Evolutionary conservation across 148 eudicot species (phyloP).

Genomic region (Camellia lanceoleosa): DNA sequence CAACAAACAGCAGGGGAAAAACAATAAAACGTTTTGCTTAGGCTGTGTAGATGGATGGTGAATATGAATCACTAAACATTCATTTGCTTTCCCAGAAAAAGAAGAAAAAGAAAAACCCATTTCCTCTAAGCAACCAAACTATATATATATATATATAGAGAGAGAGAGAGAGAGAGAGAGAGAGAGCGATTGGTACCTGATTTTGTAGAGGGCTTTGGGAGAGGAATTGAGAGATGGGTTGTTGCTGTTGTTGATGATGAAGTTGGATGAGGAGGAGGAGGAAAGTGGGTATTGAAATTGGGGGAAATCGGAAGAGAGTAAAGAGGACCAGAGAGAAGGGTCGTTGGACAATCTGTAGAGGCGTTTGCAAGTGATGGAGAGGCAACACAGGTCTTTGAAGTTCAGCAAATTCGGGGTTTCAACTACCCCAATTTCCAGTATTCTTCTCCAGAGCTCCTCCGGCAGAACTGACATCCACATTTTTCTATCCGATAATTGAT

Average conservation of each 20-base stretch:
- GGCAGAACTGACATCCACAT: constrained; percentile 40
- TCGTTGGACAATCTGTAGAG: constrained; percentile 55
- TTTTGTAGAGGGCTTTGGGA: constrained; percentile 44
- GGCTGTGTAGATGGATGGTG: background rate
- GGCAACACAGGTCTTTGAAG: constrained; percentile 63
- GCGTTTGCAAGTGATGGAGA: constrained; percentile 59
- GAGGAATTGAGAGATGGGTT: constrained; percentile 11
- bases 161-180: background rate
- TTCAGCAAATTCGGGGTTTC: constrained; percentile 26
- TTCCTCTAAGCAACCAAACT: background rate
- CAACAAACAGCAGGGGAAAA: background rate
- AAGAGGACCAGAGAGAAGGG: constrained; percentile 52
- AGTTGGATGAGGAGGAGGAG: constrained; percentile 10
- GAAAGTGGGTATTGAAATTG: background rate
- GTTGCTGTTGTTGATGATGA: background rate
- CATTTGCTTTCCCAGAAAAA: background rate
- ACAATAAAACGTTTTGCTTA: background rate
- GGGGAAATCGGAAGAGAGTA: constrained; percentile 62
- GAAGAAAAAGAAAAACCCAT: background rate
- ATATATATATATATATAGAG: too few relatives aligned
- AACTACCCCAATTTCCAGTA: constrained; percentile 51
- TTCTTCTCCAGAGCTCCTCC: constrained; percentile 70
- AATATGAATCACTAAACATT: background rate
- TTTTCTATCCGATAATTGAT: background rate
- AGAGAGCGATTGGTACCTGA: constrained; percentile 41